A percentile compares a stretch with the other conserved stretches of the same genome.
These are phyloP conservation scores for Nigrospora sphaerica DNA, from an alignment of 2,329 filamentous ascomycete species.

Conservation along the genomic window DNA sequence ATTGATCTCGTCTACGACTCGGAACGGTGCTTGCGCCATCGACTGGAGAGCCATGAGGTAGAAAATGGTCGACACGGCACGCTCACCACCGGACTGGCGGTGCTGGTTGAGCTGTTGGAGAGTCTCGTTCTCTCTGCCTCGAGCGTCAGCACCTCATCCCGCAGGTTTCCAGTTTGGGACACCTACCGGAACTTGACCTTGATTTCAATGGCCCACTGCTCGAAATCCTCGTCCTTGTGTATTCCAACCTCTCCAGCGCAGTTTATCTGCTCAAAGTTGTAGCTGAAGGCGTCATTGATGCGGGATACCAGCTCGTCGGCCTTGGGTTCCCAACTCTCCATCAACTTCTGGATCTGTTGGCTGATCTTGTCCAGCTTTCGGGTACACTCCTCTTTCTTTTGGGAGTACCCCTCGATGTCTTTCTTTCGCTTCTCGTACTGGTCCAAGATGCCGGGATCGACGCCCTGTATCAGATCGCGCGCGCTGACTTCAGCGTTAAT, in stretches of 20 bases:
- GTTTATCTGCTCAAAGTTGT: constrained; percentile 90
- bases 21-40: constrained; percentile 89
- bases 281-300: constrained; percentile 86
- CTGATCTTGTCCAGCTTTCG: constrained; percentile 47
- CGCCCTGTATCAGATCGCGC: constrained; percentile 72
- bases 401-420: constrained; percentile 60
- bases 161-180: neutral
- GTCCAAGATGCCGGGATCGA: constrained; percentile 66
- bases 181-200: constrained; percentile 86
- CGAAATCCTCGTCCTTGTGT: constrained; percentile 88
- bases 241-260: constrained; percentile 88
- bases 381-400: constrained; percentile 47
- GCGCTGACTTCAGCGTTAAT: constrained; percentile 68
- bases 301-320: constrained; percentile 70
- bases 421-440: constrained; percentile 69
- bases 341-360: constrained; percentile 56
- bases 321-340: constrained; percentile 72
- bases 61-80: constrained; percentile 95
- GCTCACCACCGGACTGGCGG: constrained; percentile 92
- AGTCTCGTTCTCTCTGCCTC: constrained; percentile 66
- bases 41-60: constrained; percentile 97
- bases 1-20: constrained; percentile 98
- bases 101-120: constrained; percentile 84
- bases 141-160: neutral
- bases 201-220: constrained; percentile 89